phyloP scores from a whole-genome alignment of 2,329 filamentous ascomycete genomes.

The Colletotrichum sp. region DNA sequence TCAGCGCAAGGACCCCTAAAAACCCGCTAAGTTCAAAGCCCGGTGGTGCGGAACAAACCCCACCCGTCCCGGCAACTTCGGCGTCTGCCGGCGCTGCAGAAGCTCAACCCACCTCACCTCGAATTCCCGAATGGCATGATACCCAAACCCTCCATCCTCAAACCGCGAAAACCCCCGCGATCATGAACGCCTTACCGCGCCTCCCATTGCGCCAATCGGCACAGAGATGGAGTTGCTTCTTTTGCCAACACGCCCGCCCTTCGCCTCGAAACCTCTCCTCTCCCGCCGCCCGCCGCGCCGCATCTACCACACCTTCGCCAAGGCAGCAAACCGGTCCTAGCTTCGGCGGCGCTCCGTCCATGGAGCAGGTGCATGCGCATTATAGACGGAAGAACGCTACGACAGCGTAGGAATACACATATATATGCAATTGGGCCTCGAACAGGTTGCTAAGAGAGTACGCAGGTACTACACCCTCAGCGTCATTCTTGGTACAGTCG shows the following conservation, averaged over 20 bases:
- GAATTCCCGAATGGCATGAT: slow-evolving; percentile 9
- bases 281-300: slow-evolving; percentile 26
- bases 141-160: neutral
- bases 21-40: neutral
- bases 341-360: slow-evolving; percentile 37
- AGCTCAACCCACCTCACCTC: neutral
- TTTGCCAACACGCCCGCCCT: slow-evolving; percentile 39
- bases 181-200: slow-evolving; percentile 46
- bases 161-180: neutral
- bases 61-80: neutral
- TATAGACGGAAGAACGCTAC: slow-evolving; percentile 74
- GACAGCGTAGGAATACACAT: slow-evolving; percentile 39
- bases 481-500: slow-evolving; percentile 79
- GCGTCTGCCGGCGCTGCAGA: neutral
- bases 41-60: slow-evolving; percentile 15
- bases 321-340: slow-evolving; percentile 29
- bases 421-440: neutral
- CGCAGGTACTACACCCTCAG: slow-evolving; percentile 76
- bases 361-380: slow-evolving; percentile 68
- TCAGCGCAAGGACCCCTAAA: neutral
- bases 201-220: slow-evolving; percentile 37
- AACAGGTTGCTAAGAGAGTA: slow-evolving; percentile 17
- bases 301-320: slow-evolving; percentile 32
- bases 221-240: slow-evolving; percentile 39
- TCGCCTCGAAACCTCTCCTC: slow-evolving; percentile 24